Conservation (phyloP, 345 rosid species). For the Eucalyptus tenuipes region DNA sequence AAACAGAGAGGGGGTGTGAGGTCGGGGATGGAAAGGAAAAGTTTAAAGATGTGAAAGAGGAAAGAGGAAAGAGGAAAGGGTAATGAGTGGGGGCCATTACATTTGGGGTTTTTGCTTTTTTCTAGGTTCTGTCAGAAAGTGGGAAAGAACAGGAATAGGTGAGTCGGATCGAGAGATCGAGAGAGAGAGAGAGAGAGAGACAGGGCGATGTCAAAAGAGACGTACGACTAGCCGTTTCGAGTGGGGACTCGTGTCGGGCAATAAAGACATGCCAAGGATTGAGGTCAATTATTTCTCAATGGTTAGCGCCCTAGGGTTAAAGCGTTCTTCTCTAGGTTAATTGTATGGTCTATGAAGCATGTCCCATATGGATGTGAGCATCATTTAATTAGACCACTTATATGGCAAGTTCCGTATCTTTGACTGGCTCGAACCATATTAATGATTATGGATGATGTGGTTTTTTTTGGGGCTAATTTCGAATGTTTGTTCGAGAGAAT, state of each 20-base stretch:
- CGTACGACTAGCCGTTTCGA: not conserved
- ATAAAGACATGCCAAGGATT: not conserved
- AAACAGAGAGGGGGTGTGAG: not conserved
- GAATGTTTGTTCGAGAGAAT: not conserved
- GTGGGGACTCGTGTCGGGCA: not conserved
- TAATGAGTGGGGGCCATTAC: not conserved
- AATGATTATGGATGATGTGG: not conserved
- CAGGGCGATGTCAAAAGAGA: not conserved
- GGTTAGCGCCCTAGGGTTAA: not conserved
- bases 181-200: not conserved
- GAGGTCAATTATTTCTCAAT: not conserved
- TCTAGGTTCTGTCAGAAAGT: not conserved
- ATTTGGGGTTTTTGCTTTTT: not conserved
- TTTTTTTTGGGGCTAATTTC: not conserved
- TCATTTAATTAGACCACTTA: not conserved
- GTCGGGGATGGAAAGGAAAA: not conserved
- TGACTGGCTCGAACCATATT: not conserved
- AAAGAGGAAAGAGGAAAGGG: not conserved
- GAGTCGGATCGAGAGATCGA: not conserved
- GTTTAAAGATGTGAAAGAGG: not conserved
- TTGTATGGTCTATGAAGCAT: not conserved
- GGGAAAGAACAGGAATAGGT: not conserved
- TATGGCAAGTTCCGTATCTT: not conserved
- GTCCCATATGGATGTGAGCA: not conserved
- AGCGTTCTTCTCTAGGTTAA: not conserved